Percentiles rank a stretch among this genome's conserved stretches.
phyloP scores from a whole-genome alignment of 164 flowering plant species.

The Malania oleifera region DNA sequence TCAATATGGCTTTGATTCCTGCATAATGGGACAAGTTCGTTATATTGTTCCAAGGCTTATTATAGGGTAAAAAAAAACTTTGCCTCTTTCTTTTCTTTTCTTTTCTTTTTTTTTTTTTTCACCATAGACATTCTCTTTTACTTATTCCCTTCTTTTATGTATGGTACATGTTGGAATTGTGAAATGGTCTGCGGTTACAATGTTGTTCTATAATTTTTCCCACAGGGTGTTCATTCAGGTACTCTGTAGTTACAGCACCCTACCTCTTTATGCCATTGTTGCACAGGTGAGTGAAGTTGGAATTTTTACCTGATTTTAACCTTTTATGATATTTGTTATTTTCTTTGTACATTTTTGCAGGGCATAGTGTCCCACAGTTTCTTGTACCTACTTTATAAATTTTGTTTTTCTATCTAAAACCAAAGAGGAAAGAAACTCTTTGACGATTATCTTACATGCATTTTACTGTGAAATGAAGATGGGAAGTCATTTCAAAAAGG shows the following conservation, averaged over 20 bases:
- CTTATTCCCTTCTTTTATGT: not conserved
- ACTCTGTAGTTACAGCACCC: conserved; percentile 91
- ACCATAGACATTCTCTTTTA: not conserved
- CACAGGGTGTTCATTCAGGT: conserved; percentile 71
- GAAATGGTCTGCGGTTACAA: not conserved
- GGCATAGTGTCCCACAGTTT: no score
- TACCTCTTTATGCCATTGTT: conserved; percentile 89
- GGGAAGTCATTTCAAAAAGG: conserved; percentile 74
- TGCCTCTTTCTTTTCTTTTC: not conserved
- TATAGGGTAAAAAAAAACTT: conserved; percentile 77
- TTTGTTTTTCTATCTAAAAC: no score
- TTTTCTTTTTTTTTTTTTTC: not conserved
- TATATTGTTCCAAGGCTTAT: conserved; percentile 77
- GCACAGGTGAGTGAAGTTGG: conserved; percentile 56
- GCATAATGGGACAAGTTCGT: conserved; percentile 75
- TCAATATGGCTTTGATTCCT: conserved; percentile 69
- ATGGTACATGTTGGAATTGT: not conserved
- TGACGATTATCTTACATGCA: no score
- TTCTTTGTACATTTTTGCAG: not conserved
- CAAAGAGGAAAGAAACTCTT: no score
- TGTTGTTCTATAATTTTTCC: not conserved
- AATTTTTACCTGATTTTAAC: not conserved
- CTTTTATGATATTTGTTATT: not conserved
- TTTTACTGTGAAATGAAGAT: conserved; percentile 45
- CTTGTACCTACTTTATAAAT: no score